phyloP scores from a whole-genome alignment of 257 asterid species.

The Ballota nigra region DNA sequence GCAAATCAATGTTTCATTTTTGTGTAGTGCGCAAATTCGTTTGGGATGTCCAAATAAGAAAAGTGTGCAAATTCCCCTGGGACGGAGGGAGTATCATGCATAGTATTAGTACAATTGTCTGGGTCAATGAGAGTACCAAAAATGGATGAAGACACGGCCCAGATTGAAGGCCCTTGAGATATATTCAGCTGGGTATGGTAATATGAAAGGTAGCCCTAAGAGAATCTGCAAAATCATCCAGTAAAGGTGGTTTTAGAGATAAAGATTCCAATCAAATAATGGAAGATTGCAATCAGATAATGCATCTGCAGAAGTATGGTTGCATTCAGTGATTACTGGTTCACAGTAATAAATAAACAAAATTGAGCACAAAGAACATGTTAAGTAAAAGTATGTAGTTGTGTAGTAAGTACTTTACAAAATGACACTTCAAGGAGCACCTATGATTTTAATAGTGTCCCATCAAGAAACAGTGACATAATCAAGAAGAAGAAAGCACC shows the following conservation, averaged over 20 bases:
- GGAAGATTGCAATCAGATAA: slow-evolving; percentile 27
- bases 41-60: too few relatives aligned
- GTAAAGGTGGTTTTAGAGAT: slow-evolving; percentile 24
- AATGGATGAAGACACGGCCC: slow-evolving; percentile 93
- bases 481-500: slow-evolving; percentile 48
- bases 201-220: slow-evolving; percentile 76
- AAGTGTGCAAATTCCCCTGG: too few relatives aligned
- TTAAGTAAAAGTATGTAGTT: not conserved
- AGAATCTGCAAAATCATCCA: slow-evolving; percentile 69
- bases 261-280: slow-evolving; percentile 27
- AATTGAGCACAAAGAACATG: not conserved
- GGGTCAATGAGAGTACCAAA: slow-evolving; percentile 59
- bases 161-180: slow-evolving; percentile 85
- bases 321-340: slow-evolving; percentile 10
- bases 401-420: not conserved
- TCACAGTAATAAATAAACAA: slow-evolving; percentile 27
- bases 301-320: slow-evolving; percentile 14
- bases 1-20: too few relatives aligned
- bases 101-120: not conserved
- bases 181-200: slow-evolving; percentile 67
- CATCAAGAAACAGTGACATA: not conserved
- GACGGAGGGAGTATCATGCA: too few relatives aligned
- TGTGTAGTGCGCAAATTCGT: too few relatives aligned
- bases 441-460: not conserved
- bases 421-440: not conserved